Conservation (phyloP, 164 flowering plant genomes). For the Tinospora cordifolia region DNA sequence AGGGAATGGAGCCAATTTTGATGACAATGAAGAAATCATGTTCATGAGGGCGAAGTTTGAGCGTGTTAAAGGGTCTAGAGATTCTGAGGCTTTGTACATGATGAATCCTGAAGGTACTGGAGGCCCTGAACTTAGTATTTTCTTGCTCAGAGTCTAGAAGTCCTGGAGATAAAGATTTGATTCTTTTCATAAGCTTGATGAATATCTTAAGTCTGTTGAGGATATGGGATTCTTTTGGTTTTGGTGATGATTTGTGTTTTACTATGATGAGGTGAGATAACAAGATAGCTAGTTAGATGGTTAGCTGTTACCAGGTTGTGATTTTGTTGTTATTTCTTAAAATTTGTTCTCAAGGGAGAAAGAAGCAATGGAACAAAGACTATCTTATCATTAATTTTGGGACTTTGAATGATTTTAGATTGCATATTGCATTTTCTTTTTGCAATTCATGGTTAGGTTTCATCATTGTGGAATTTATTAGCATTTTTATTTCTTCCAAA, state of each 20-base stretch:
- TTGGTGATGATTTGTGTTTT: not conserved
- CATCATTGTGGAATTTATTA: too few relatives aligned
- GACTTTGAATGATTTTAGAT: not conserved
- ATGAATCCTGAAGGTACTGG: conserved; percentile 71
- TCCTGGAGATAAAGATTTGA: not conserved
- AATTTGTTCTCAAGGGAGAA: not conserved
- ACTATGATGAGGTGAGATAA: not conserved
- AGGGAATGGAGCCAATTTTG: conserved; percentile 12
- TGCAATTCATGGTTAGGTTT: too few relatives aligned
- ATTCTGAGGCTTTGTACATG: conserved; percentile 81
- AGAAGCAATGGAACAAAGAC: not conserved
- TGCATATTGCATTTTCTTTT: too few relatives aligned
- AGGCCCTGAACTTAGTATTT: conserved; percentile 76
- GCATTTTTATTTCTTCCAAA: too few relatives aligned
- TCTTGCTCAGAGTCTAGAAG: conserved; percentile 50
- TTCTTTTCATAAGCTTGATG: not conserved
- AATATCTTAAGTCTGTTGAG: not conserved
- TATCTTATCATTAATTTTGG: not conserved
- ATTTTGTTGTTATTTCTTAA: not conserved
- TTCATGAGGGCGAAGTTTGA: conserved; percentile 89
- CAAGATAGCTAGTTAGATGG: not conserved
- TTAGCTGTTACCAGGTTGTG: too few relatives aligned
- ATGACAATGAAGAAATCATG: conserved; percentile 46
- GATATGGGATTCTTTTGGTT: not conserved
- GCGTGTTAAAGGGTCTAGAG: conserved; percentile 64